Percentiles rank a stretch among this genome's conserved stretches.
Conservation (phyloP, 2,329 filamentous ascomycete species). For the Escovopsis sp. region DNA sequence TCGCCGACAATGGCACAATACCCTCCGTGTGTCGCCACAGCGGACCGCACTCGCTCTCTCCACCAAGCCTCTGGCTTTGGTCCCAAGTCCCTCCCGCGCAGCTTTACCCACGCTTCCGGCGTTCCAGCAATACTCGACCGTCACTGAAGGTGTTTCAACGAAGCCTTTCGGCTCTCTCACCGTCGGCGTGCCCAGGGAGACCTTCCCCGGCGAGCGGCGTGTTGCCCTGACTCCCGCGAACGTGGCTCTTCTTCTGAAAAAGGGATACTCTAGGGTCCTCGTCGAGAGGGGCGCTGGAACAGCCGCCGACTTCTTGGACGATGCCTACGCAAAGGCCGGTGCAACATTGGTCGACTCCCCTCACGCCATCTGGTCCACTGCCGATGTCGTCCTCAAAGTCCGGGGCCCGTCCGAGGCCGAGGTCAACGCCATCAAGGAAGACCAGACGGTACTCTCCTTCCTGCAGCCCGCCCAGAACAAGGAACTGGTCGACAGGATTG, state of each 20-base stretch:
- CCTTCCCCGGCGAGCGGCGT: conserved; percentile 63
- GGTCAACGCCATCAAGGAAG: conserved; percentile 50
- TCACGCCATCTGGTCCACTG: conserved; percentile 54
- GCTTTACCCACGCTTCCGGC: conserved; percentile 11
- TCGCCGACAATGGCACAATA: conserved; percentile 26
- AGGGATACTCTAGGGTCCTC: conserved; percentile 64
- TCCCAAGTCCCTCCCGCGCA: conserved; percentile 24
- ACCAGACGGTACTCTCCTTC: conserved; percentile 67
- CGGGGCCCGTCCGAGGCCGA: conserved; percentile 59
- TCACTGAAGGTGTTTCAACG: conserved; percentile 18
- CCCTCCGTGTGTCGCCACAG: conserved; percentile 14
- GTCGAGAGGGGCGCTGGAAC: conserved; percentile 70
- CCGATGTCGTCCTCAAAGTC: conserved; percentile 75
- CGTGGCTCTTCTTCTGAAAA: conserved; percentile 68
- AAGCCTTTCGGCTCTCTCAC: conserved; percentile 57
- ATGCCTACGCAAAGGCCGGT: conserved; percentile 63
- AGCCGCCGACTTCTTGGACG: conserved; percentile 62
- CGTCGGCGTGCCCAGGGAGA: conserved; percentile 68
- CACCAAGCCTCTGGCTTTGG: conserved; percentile 21
- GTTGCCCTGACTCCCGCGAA: conserved; percentile 79
- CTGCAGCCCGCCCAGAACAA: conserved; percentile 73
- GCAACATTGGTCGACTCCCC: conserved; percentile 59
- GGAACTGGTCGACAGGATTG: conserved; percentile 57
- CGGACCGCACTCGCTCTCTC: conserved; percentile 14
- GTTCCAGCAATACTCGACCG: conserved; percentile 25